Base-by-base conservation (phyloP, 257 asterid species). In the Solanum rostratum region DNA sequence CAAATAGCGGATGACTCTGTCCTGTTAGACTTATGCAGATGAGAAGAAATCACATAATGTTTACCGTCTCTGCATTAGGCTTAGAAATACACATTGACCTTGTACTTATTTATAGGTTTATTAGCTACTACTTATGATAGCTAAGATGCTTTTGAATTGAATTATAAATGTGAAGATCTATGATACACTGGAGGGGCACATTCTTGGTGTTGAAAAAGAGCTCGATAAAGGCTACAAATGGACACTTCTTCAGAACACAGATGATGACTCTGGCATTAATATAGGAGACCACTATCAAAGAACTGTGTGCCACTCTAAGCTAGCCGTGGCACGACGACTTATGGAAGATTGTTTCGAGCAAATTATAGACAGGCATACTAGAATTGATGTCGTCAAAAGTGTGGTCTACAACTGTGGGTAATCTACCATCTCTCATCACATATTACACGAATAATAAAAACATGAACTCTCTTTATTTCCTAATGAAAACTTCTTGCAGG, bases 371-470 rank as follows among this genome's bases (percentile, higher is more conserved):
- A 82, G 95, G 39, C 84, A 88, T 79, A 88, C 95, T 12, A 82
- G 29, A 85, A 89, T 89, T 80, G 69, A 87, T 52, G 81, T 91
- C 2, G 82, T 92, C 41, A 87, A 90, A 71, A 91, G 91, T 81
- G 86, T 93, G 84, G 86, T 91, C 70, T 91, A 91, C 81, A 93
- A 89, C 79, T 89, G 92, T n/a, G 91, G 91, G 97, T 90, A 66
- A 84, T 16, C 43, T 50, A 78, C 65, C 16, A 5, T 78, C 45
- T 78, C 82, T 76, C 45, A 50, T 76, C 63, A 76, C 30, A 50
- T 30, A 76, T 50, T 78, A 13, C 46, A 29, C 82, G 39, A 49
- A 10, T 10, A 29, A 49, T 27, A 62, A 52, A 24, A 41, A 71
- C 5, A 18, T 50, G 45, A 70, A 52, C 29, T 6, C 20, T 49